A percentile compares a stretch with the other conserved stretches of the same genome.
These are phyloP conservation scores for Verbena officinalis DNA, from an alignment of 257 asterid genomes.

Conservation along the genomic window DNA sequence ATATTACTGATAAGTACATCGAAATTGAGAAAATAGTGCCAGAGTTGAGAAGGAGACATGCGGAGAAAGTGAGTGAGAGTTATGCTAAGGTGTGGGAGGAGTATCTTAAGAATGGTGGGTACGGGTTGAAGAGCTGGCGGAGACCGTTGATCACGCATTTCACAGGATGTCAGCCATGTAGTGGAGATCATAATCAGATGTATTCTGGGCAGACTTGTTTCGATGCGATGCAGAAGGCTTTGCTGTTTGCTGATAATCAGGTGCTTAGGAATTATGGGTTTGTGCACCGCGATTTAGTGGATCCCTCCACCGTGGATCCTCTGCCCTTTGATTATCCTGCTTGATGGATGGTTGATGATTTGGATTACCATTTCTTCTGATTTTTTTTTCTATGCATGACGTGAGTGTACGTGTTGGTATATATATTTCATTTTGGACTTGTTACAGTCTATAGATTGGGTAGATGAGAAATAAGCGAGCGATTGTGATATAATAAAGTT, in stretches of 20 bases:
- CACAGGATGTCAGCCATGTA: slow-evolving; percentile 90
- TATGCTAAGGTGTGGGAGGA: slow-evolving; percentile 57
- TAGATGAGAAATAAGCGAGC: too few species aligned
- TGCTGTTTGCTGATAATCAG: slow-evolving; percentile 86
- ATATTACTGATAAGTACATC: slow-evolving; percentile 51
- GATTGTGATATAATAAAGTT: too few species aligned
- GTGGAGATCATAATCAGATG: slow-evolving; percentile 71
- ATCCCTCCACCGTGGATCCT: slow-evolving; percentile 62
- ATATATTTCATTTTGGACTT: too few species aligned
- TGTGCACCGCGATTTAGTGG: slow-evolving; percentile 57
- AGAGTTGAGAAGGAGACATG: slow-evolving; percentile 63
- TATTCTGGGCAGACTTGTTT: slow-evolving; percentile 68
- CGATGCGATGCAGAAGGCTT: slow-evolving; percentile 70
- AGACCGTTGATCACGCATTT: slow-evolving; percentile 87
- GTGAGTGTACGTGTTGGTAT: too few species aligned
- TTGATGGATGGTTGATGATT: slow-evolving; percentile 14
- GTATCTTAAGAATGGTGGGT: slow-evolving; percentile 59
- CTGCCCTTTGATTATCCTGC: slow-evolving; percentile 76
- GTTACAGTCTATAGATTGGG: too few species aligned
- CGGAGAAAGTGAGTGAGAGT: slow-evolving; percentile 57
- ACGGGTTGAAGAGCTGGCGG: slow-evolving; percentile 63
- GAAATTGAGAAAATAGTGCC: slow-evolving; percentile 45
- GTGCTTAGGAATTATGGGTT: slow-evolving; percentile 80
- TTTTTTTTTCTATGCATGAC: too few species aligned
- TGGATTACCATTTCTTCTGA: too few species aligned